Base-by-base conservation (phyloP, 768 basidiomycete species). In the Tricholoma bakamatsutake region DNA sequence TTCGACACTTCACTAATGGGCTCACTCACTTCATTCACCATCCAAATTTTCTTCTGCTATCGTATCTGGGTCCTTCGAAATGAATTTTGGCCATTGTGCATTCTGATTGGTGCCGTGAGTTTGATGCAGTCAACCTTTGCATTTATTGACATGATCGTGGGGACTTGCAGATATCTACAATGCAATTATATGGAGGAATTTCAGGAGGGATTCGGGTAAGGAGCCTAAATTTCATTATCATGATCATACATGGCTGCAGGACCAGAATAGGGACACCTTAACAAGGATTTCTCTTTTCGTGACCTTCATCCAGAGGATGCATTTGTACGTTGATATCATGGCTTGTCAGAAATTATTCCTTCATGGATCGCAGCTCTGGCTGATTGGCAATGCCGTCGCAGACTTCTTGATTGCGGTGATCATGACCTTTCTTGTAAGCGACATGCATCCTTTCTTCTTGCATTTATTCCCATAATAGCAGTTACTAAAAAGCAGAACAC, bases 21-120 rank as follows among this genome's bases (percentile, higher is more conserved):
- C 17, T 54, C 63, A 4, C 11, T 67, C 10, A 60, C 67, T 31
- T 62, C 64, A 18, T 52, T 70, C 54, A 40, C 60, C 13, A 62
- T 69, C 5, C 70, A 71, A 50, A 34, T 59, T 12, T 71, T 70
- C 54, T 71, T 67, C 60, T 68, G 68, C 50, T 69, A 67, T 52
- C 63, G 69, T 12, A 69, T 71, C 17, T 66, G 62, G 59, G 52
- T 57, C 5, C 58, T 71, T 33, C 56, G 61, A 35, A 49, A 55
- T 18, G 4, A 10, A 2, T 15, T 51, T 12, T 52, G 45, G 18
- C 61, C 59, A 61, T 50, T 53, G 37, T 57, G 47, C 17, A 48
- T n/a, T 2, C 15, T 53, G 4, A 64, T 64, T 27, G 59, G 56
- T 1, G 21, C 31, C 33, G 64, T 62, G 27, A 50, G 59, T 56